A percentile compares a stretch with the other conserved stretches of the same genome.
phyloP scores from a whole-genome alignment of 495 filamentous ascomycete genomes.

The Neurospora sp. region DNA sequence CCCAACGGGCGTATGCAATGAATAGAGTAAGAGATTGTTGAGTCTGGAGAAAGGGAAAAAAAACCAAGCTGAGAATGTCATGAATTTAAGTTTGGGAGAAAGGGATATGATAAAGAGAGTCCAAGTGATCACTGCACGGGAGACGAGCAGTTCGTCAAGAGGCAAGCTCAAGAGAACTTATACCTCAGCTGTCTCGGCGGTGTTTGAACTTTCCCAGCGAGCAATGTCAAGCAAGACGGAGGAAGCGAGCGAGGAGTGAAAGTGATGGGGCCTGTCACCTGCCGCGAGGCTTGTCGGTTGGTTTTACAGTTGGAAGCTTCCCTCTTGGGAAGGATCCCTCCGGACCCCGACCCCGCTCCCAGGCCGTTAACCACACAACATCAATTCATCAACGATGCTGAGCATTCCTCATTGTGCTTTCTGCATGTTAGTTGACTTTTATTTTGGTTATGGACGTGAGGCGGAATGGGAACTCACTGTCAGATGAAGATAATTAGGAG shows the following conservation, averaged over 20 bases:
- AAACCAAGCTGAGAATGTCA: background rate
- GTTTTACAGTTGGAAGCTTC: background rate
- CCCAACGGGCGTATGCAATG: background rate
- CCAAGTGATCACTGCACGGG: background rate
- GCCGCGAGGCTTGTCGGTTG: background rate
- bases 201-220: background rate
- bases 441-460: background rate
- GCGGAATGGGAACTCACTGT: background rate
- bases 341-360: background rate
- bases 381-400: background rate
- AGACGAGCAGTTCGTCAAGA: background rate
- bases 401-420: accelerated
- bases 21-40: no score
- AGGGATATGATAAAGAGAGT: no score
- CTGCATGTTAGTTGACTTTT: background rate
- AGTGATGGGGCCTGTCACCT: background rate
- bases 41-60: accelerated
- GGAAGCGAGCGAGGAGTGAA: background rate
- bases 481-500: background rate
- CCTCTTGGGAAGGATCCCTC: background rate
- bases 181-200: background rate
- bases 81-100: no score
- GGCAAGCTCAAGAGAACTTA: background rate
- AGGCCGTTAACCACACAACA: background rate
- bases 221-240: background rate